Evolutionary conservation across 176 grass and related monocot genomes (phyloP).

Genomic region (Juncus inflexus): DNA sequence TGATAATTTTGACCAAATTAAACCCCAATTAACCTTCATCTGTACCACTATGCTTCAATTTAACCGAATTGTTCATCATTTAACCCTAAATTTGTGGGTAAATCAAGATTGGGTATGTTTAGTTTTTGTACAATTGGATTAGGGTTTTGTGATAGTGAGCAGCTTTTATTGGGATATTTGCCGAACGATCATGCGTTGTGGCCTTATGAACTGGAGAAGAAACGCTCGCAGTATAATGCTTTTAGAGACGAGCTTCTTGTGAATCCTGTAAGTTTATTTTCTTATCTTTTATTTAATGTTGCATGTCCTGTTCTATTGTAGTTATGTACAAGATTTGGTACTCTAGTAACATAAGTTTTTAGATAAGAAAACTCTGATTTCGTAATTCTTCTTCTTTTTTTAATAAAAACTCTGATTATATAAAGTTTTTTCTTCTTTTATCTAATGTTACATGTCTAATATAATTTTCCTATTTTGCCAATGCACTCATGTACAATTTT

Average conservation of each 20-base stretch:
- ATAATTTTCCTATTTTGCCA: too few relatives aligned
- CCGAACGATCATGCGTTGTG: slow-evolving; percentile 71
- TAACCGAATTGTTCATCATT: not conserved
- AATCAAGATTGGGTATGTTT: not conserved
- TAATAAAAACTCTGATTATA: too few relatives aligned
- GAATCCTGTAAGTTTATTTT: slow-evolving; percentile 78
- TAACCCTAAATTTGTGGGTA: not conserved
- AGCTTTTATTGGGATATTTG: slow-evolving; percentile 96
- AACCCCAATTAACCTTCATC: not conserved
- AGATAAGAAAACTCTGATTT: too few relatives aligned
- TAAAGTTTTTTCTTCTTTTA: too few relatives aligned
- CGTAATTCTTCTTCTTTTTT: too few relatives aligned
- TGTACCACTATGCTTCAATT: not conserved
- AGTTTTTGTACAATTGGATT: slow-evolving; percentile 30
- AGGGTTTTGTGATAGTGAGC: slow-evolving; percentile 80
- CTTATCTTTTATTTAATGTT: slow-evolving; percentile 5
- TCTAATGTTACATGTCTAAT: too few relatives aligned
- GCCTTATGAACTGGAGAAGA: slow-evolving; percentile 90
- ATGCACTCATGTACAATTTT: too few relatives aligned
- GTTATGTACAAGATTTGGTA: too few relatives aligned
- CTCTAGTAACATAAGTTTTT: too few relatives aligned
- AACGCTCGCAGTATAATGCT: slow-evolving; percentile 61
- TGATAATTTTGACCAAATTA: not conserved
- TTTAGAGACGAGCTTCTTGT: slow-evolving; percentile 89
- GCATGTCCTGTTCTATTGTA: not conserved